phyloP scores from a whole-genome alignment of 2,329 filamentous ascomycete species.

The Diaporthe longicolla region DNA sequence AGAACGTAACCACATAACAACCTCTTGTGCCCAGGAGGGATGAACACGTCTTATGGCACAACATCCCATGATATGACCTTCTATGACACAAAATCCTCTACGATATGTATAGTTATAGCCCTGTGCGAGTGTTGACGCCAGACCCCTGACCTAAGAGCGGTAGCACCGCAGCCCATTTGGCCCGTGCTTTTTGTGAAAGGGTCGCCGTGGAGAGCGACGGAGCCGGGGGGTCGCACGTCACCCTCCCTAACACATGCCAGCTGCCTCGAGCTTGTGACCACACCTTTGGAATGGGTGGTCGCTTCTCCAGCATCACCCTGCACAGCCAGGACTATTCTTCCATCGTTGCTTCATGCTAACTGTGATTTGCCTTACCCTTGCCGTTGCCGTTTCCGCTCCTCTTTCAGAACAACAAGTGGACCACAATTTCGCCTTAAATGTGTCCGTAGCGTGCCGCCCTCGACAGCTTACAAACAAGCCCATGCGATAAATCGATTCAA shows the following conservation, averaged over 20 bases:
- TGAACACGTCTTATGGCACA: too few species aligned
- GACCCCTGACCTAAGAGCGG: too few species aligned
- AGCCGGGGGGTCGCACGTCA: conserved; percentile 7
- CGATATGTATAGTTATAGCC: too few species aligned
- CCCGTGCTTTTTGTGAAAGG: neutral
- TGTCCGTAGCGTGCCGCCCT: neutral
- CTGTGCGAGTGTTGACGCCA: too few species aligned
- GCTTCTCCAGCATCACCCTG: conserved; percentile 3
- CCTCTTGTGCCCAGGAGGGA: too few species aligned
- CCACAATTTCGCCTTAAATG: neutral
- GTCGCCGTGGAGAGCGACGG: neutral
- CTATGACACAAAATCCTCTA: too few species aligned
- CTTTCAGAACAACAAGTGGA: neutral
- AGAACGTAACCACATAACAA: too few species aligned
- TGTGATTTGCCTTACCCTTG: neutral
- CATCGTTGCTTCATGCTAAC: neutral
- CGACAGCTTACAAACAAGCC: conserved; percentile 12
- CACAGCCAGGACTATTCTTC: too few species aligned
- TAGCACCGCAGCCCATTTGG: neutral
- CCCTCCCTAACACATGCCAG: conserved; percentile 31
- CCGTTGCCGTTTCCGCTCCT: neutral
- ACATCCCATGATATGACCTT: too few species aligned
- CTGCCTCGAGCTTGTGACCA: conserved; percentile 33
- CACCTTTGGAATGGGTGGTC: conserved; percentile 20
- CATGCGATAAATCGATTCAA: neutral